These are phyloP conservation scores for Aschersonia sp. DNA, from an alignment of 2,329 filamentous ascomycete species.

Conservation along the genomic window DNA sequence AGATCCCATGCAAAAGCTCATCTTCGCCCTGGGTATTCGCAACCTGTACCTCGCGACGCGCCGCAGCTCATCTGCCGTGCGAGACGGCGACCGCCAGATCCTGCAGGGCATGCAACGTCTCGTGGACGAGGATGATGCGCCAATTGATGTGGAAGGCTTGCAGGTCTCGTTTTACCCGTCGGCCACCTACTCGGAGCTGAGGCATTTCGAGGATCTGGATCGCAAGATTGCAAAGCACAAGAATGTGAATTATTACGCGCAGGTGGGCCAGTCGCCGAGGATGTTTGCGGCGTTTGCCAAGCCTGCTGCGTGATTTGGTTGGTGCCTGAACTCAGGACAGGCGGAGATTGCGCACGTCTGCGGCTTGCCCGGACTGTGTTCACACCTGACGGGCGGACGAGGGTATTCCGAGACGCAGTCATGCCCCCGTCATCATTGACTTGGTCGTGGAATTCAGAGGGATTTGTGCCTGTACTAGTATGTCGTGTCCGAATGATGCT, in stretches of 20 bases:
- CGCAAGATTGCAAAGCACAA: slow-evolving; percentile 1
- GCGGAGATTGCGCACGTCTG: not conserved
- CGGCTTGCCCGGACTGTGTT: too few species aligned
- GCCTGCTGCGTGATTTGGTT: not conserved
- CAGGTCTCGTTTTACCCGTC: slow-evolving; percentile 3
- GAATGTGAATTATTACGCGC: slow-evolving; percentile 3
- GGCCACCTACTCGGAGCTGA: not conserved
- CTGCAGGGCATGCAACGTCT: slow-evolving; percentile 1
- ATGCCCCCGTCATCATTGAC: too few species aligned
- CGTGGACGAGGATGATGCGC: not conserved
- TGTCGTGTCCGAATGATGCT: too few species aligned
- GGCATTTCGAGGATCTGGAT: slow-evolving; percentile 3
- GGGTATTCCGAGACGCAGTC: too few species aligned
- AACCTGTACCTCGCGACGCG: slow-evolving; percentile 3
- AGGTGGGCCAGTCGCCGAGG: slow-evolving; percentile 2
- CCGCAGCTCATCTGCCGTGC: not conserved
- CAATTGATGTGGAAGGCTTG: not conserved
- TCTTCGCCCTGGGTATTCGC: slow-evolving; percentile 3
- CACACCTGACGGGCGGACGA: too few species aligned
- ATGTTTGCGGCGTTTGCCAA: slow-evolving; percentile 5
- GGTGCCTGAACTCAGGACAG: not conserved
- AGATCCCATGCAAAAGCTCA: slow-evolving; percentile 3
- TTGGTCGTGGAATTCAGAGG: too few species aligned
- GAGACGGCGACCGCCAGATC: slow-evolving; percentile 3
- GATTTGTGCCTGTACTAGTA: too few species aligned